phyloP scores from a whole-genome alignment of 1,284 basidiomycete species.

The Schizophyllum commune region DNA sequence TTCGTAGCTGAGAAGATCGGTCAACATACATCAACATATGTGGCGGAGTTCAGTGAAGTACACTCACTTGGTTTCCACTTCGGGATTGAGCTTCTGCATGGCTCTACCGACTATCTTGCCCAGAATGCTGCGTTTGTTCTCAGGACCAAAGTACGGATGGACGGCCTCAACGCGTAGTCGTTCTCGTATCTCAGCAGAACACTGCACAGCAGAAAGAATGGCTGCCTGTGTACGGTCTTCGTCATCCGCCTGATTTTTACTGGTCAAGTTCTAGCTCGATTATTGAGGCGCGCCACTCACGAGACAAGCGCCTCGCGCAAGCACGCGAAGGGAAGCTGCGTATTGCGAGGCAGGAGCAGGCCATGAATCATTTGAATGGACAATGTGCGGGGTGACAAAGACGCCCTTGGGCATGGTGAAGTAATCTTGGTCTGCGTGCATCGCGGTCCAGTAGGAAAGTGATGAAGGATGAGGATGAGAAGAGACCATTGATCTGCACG shows the following conservation, averaged over 20 bases:
- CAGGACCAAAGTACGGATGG: neutral
- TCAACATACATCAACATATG: neutral
- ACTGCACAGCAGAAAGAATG: neutral
- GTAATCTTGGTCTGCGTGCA: too few relatives aligned
- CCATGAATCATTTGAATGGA: neutral
- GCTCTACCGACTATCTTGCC: neutral
- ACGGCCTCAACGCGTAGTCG: neutral
- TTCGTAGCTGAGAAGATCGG: neutral
- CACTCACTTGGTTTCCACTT: neutral
- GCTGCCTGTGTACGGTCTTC: neutral
- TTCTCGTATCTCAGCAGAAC: neutral
- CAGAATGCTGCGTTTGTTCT: neutral
- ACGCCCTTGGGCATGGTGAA: neutral
- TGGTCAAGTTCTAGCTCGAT: neutral
- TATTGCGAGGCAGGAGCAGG: neutral
- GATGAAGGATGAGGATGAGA: too few relatives aligned
- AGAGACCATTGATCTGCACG: too few relatives aligned
- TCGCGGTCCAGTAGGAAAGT: too few relatives aligned
- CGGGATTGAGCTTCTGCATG: neutral
- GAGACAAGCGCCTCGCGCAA: neutral
- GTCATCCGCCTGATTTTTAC: neutral
- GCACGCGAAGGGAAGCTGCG: neutral
- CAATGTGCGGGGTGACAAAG: neutral
- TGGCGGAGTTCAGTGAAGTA: neutral
- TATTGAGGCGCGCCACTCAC: too few relatives aligned